Evolutionary conservation across 768 basidiomycete species (phyloP), one percentile per base, ranked within the genome.

Genomic region (Candolleomyces eurysporus): DNA sequence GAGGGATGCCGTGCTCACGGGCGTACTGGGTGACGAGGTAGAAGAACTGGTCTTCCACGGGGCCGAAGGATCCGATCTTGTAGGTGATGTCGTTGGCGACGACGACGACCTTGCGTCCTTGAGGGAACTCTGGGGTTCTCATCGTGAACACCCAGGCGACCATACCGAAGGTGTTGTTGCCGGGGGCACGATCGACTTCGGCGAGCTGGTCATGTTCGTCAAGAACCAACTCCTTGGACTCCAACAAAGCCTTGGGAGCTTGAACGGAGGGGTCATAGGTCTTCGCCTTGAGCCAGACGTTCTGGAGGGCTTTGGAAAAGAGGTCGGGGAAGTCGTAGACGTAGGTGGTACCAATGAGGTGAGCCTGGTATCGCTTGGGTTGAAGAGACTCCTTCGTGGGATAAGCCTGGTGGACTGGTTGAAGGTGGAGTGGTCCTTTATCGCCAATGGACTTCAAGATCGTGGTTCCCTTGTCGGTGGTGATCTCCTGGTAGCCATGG

Each of bases 291-390:
- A 84, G 78, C 97, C 97, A 99, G 63, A 94, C 83, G 68, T 95
- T 94, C 69, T 94, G 91, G 62, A 98, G 79, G 7, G 96, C 95
- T 78, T 98, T 98, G 43, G 95, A 90, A 83, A 98, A 99, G 64
- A 99, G 86, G 69, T 97, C 97, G 46, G 97, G 97, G 89, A 98
- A 99, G 76, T 98, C 97, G 76, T 98, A 98, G 36, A 92, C 96
- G 73, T 98, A 99, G 55, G 97, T 99, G 32, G 97, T 99, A 57
- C 97, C 97, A 66, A 97, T 89, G 61, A 98, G 85, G 75, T 99
- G 97, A 22, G 97, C 97, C 72, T 98, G 96, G 79, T 98, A 98
- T 64, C 97, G 94, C 75, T 97, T 96, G 46, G 97, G 97, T 72
- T 99, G 97, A 51, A 99, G 80, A 17, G 95, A 98, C 73, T 98